Conservation (phyloP, 495 filamentous ascomycete species). For the Pyrenula aspistea region DNA sequence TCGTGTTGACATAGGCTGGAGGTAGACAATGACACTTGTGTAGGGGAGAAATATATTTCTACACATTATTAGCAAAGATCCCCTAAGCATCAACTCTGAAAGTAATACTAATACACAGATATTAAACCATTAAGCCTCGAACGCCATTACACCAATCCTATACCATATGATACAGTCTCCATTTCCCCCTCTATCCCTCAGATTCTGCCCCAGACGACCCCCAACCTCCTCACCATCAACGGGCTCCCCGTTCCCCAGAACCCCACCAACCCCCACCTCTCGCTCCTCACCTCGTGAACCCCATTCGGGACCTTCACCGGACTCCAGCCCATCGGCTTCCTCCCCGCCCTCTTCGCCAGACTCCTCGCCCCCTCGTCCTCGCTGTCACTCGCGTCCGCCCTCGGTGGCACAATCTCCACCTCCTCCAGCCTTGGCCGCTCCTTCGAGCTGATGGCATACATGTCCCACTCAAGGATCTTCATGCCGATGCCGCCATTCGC, state of each 20-base stretch:
- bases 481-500: background rate
- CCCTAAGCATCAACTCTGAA: too few species aligned
- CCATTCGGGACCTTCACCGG: background rate
- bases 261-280: background rate
- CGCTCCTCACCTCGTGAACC: background rate
- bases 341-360: background rate
- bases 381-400: background rate
- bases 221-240: background rate
- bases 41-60: too few species aligned
- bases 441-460: background rate
- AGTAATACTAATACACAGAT: too few species aligned
- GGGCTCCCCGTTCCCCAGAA: background rate
- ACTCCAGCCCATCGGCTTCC: background rate
- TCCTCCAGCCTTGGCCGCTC: background rate
- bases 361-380: background rate
- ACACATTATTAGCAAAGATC: too few species aligned
- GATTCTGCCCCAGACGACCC: background rate
- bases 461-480: background rate
- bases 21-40: too few species aligned
- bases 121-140: too few species aligned
- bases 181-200: background rate
- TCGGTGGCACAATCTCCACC: background rate
- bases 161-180: background rate
- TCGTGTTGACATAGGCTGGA: too few species aligned
- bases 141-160: too few species aligned